phyloP scores from a whole-genome alignment of 345 rosid species.

The Lumnitzera racemosa region DNA sequence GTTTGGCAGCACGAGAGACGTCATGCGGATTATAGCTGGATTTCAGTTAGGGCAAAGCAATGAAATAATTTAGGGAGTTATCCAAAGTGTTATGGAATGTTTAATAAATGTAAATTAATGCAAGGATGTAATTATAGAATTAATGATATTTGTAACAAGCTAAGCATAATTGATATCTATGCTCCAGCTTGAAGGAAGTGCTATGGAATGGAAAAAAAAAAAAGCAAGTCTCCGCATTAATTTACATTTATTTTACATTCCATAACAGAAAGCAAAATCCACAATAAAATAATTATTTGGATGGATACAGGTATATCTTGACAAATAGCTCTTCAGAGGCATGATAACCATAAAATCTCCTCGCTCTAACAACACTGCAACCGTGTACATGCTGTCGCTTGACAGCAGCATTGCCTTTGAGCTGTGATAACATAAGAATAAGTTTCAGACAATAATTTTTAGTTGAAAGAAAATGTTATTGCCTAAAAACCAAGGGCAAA shows the following conservation, averaged over 20 bases:
- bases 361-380: conserved; percentile 73
- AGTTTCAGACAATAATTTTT: background rate
- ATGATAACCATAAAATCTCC: conserved; percentile 83
- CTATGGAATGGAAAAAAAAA: too few relatives aligned
- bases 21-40: conserved; percentile 17
- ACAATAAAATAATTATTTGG: background rate
- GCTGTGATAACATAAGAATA: conserved; percentile 33
- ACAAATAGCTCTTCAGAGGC: conserved; percentile 78
- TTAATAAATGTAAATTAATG: too few relatives aligned
- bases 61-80: background rate
- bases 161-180: too few relatives aligned
- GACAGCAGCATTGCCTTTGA: conserved; percentile 54
- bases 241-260: too few relatives aligned
- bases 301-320: conserved; percentile 91
- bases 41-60: background rate
- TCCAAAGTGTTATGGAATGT: background rate
- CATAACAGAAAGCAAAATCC: background rate
- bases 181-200: too few relatives aligned
- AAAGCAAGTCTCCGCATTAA: too few relatives aligned
- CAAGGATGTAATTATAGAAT: too few relatives aligned
- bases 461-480: background rate
- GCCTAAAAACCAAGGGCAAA: too few relatives aligned
- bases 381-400: conserved; percentile 84
- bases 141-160: too few relatives aligned
- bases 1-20: conserved; percentile 14